Base-by-base conservation (phyloP, 306 rosid species). In the Argentina anserina region DNA sequence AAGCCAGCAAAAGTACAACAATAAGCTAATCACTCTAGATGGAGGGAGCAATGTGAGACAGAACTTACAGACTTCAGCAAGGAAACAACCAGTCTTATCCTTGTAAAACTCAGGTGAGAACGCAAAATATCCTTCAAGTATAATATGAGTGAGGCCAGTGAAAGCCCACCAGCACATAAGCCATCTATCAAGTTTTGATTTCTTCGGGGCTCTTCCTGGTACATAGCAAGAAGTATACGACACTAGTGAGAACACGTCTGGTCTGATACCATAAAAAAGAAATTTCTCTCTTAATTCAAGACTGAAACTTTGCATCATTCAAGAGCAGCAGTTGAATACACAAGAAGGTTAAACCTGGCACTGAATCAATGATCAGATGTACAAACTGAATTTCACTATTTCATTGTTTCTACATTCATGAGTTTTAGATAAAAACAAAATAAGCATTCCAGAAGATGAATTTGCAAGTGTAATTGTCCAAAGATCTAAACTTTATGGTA, bases 91-190 rank as follows among this genome's bases (percentile, higher is more conserved):
- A 81, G 88, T 82, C 46, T 83, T 84, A 43, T 91, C 88, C 91
- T 88, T 89, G 85, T 85, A 88, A 82, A 91, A 90, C 82, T 91
- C 90, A 0, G 97, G 95, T 4, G 96, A 40, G 76, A 94, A 90
- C 13, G 71, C 97, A 74, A 94, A 94, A 75, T 87, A 94, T 9
- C 97, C 96, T 71, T 91, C 99, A 14, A 94, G 67, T 66, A 94
- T 70, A 56, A 81, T 18, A 80, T 94, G 95, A 9, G 96, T 91
- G 81, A 94, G 92, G 74, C 97, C 99, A 1, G 97, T 91, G 81
- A 95, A 95, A 14, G 83, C 86, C 99, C 97, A 95, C 99, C 97
- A 95, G 81, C 96, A 87, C 95, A 95, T 91, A 13, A 95, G 82
- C 89, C 85, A 37, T 66, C 97, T 86, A 26, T 95, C 97, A 60